Conservation (phyloP, 179 eudicot genomes). For the Drosera spatulata region DNA sequence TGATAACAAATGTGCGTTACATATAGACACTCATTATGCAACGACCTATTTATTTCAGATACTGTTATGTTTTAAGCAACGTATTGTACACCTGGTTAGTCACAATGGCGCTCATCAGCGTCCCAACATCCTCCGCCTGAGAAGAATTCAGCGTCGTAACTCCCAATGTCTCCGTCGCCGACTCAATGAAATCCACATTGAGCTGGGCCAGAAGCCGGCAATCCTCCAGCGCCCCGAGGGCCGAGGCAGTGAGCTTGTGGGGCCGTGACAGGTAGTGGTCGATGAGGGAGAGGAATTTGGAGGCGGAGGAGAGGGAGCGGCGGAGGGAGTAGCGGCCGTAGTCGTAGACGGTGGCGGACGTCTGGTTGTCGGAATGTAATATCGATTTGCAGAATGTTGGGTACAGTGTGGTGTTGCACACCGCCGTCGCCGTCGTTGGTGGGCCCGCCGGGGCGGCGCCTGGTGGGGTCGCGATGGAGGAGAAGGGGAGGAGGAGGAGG, state of each 20-base stretch:
- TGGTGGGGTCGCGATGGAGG: no score
- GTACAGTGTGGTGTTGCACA: slow-evolving; percentile 4
- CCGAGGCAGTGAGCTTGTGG: slow-evolving; percentile 3
- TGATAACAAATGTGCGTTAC: no score
- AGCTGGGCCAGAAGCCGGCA: slow-evolving; percentile 10
- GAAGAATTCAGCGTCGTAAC: slow-evolving; percentile 2
- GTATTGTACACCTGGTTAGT: slow-evolving; percentile 22
- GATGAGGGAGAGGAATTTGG: slow-evolving; percentile 4
- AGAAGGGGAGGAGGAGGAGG: no score
- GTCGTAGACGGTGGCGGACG: slow-evolving; percentile 14
- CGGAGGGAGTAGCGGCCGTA: slow-evolving; percentile 7
- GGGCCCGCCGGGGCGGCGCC: background rate
- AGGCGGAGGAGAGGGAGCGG: slow-evolving; percentile 3
- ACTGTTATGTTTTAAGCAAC: no score
- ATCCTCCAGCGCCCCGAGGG: slow-evolving; percentile 8
- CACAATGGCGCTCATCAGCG: slow-evolving; percentile 49
- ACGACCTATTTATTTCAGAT: no score
- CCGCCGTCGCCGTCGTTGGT: background rate
- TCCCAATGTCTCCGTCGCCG: background rate
- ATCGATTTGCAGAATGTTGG: slow-evolving; percentile 5
- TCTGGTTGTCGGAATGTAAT: slow-evolving; percentile 1
- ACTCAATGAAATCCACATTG: slow-evolving; percentile 6
- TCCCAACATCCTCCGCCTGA: slow-evolving; percentile 43
- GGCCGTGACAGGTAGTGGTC: background rate
- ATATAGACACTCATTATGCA: no score